Conservation (phyloP, 2,329 filamentous ascomycete species). For the Sarocladiaceae sp. region DNA sequence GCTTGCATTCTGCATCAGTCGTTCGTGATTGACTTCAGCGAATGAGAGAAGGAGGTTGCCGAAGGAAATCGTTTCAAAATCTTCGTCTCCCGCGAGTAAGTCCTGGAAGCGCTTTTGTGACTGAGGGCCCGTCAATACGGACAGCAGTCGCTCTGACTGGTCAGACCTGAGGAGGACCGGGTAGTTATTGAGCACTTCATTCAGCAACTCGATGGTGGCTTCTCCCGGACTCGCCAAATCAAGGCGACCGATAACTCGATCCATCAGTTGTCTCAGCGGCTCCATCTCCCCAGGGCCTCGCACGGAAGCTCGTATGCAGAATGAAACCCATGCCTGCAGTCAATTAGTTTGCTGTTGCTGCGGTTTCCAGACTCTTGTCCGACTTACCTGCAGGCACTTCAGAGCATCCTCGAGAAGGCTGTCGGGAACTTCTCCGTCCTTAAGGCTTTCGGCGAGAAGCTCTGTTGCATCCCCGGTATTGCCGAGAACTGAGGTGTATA, state of each 20-base stretch:
- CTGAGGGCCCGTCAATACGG: conserved; percentile 59
- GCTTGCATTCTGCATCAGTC: conserved; percentile 50
- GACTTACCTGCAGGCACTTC: conserved; percentile 55
- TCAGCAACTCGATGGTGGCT: conserved; percentile 58
- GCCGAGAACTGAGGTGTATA: conserved; percentile 35
- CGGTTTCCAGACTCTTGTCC: background rate
- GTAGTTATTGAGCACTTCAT: conserved; percentile 62
- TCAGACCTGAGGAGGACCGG: conserved; percentile 56
- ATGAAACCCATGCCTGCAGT: conserved; percentile 66
- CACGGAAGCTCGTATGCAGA: conserved; percentile 61
- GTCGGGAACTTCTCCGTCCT: background rate
- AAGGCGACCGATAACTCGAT: conserved; percentile 57
- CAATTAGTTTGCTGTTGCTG: conserved; percentile 9
- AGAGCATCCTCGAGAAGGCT: conserved; percentile 50
- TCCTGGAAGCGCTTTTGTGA: conserved; percentile 50
- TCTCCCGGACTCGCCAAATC: conserved; percentile 54
- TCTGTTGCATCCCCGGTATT: conserved; percentile 35
- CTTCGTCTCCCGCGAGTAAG: conserved; percentile 56
- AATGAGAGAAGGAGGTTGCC: conserved; percentile 65
- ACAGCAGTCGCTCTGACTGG: conserved; percentile 53
- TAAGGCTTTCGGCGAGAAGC: conserved; percentile 27
- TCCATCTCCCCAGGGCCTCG: conserved; percentile 53
- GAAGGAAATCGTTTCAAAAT: conserved; percentile 62
- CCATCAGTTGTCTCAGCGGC: conserved; percentile 56
- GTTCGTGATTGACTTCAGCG: conserved; percentile 60